These are phyloP conservation scores for Albatrellus sp. DNA, from an alignment of 1,284 basidiomycete species.

Conservation along the genomic window DNA sequence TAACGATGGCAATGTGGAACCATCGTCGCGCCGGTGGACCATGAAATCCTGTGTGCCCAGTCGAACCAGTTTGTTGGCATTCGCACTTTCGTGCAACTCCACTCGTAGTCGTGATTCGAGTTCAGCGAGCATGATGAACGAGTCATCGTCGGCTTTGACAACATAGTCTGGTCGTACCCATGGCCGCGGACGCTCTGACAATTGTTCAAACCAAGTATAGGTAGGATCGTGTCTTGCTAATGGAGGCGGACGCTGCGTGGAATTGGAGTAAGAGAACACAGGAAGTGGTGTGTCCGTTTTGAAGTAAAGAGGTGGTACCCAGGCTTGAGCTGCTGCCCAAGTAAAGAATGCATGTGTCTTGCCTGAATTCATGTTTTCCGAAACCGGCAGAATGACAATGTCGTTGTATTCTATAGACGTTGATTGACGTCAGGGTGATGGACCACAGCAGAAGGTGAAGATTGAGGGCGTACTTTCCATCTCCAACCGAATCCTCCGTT, in stretches of 20 bases:
- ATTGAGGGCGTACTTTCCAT: conserved; percentile 66
- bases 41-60: too few relatives aligned
- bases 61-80: too few relatives aligned
- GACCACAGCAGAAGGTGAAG: too few relatives aligned
- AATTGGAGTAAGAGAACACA: conserved; percentile 46
- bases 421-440: too few relatives aligned
- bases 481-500: conserved; percentile 73
- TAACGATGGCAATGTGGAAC: too few relatives aligned
- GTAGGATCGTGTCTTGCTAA: conserved; percentile 59
- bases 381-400: conserved; percentile 72
- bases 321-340: conserved; percentile 87
- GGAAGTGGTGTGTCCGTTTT: conserved; percentile 31
- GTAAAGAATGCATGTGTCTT: conserved; percentile 80
- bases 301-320: conserved; percentile 69
- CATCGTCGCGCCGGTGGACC: too few relatives aligned
- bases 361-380: conserved; percentile 88
- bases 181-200: conserved; percentile 26
- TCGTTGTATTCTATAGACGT: conserved; percentile 70
- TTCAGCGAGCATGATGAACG: conserved; percentile 89
- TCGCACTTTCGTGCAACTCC: conserved; percentile 36
- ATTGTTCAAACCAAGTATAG: conserved; percentile 39
- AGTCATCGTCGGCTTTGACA: conserved; percentile 89
- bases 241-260: conserved; percentile 34
- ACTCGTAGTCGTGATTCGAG: conserved; percentile 77
- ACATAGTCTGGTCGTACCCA: conserved; percentile 84